Base-by-base conservation (phyloP, 2,329 filamentous ascomycete genomes). In the Sclerotinia glacialis region DNA sequence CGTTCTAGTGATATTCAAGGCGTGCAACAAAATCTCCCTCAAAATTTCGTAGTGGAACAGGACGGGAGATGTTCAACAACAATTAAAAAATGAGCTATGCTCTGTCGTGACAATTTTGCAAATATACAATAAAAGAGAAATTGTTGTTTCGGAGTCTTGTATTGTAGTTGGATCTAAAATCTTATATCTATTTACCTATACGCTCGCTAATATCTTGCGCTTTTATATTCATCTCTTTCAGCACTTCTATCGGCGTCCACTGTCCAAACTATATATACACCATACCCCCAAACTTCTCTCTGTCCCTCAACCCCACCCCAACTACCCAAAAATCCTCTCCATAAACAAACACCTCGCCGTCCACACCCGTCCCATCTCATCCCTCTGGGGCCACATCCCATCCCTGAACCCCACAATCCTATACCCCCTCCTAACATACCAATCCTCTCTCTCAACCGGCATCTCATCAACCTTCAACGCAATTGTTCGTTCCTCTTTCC, bases 371-470 rank as follows among this genome's bases (percentile, higher is more conserved):
- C 72, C 71, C 9, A 8, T 67, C 23, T 23, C 12, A 69, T 72
- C 71, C 11, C 16, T 37, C 44, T 72, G 63, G 7, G 26, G 60
- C 67, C 69, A 73, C 37, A 70, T 52, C 5, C 68, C 58, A 8
- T 70, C 67, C 4, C 67, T 64, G 12, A 3, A 64, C 21, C 62
- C 52, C 26, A 46, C 40, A 47, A 56, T 1, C 21, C 2, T 58
- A 69, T 74, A 75, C 2, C 73, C 74, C 21, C 73, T 68, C 49
- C 73, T 68, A 23, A 44, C 67, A 66, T 75, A 74, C 73, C 73
- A 75, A 52, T 72, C 67, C 14, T 70, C 59, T 44, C 58, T 55
- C 46, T 52, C 42, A 28, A 71, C 66, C 23, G 14, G 6, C 37
- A 67, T 66, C 21, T 58, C 18, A n/a, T 56, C n/a, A 37, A 34